Conservation (phyloP, 1,284 basidiomycete species). For the Fomitiporia mediterranea region DNA sequence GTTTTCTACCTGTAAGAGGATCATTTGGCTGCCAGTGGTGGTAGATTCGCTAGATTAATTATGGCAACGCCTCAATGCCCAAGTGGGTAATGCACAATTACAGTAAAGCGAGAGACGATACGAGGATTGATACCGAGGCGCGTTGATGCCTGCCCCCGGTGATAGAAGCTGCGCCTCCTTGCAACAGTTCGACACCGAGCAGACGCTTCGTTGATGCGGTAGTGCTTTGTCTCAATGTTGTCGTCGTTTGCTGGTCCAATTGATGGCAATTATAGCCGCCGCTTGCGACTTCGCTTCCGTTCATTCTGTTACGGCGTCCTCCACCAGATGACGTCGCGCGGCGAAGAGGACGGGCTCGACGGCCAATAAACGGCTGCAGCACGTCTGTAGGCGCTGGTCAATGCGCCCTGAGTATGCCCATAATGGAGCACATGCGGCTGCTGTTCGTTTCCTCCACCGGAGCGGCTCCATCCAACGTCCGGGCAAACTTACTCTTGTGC, state of each 20-base stretch:
- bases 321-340: no score
- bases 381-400: neutral
- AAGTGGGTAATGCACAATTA: neutral
- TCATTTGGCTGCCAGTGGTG: no score
- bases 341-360: no score
- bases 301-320: no score
- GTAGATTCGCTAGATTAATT: neutral
- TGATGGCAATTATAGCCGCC: no score
- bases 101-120: neutral
- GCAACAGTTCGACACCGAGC: no score
- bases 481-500: neutral
- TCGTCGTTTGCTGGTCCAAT: no score
- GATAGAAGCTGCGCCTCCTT: neutral
- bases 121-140: neutral
- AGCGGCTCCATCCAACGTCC: neutral
- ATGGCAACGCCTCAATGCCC: neutral
- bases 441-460: conserved; percentile 6
- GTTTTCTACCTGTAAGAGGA: no score
- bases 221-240: no score
- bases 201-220: no score
- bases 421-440: neutral
- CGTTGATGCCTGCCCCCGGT: neutral
- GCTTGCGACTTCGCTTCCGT: no score
- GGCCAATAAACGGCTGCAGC: no score
- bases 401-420: neutral